phyloP scores from a whole-genome alignment of 2,329 filamentous ascomycete species.

The Aspergillus thermomutatus region DNA sequence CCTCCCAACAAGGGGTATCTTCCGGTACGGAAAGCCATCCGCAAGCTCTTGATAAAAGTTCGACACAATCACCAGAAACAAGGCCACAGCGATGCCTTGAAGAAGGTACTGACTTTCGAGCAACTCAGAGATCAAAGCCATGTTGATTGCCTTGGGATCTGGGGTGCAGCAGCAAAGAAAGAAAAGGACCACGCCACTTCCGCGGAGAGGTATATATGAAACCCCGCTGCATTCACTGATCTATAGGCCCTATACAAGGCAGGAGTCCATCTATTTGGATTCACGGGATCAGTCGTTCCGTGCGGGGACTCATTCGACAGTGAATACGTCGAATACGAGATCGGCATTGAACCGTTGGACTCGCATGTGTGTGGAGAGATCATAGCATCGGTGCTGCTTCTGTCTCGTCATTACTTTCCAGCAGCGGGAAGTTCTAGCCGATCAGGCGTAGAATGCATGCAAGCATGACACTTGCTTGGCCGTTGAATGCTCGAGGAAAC shows the following conservation, averaged over 20 bases:
- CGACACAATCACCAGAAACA: conserved; percentile 19
- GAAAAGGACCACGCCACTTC: background rate
- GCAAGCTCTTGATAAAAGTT: conserved; percentile 23
- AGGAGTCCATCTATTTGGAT: background rate
- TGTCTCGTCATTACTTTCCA: background rate
- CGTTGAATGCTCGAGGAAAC: background rate
- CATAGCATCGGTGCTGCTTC: background rate
- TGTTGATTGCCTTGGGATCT: conserved; percentile 2
- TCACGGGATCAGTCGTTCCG: background rate
- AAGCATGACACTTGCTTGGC: background rate
- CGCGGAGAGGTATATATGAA: background rate
- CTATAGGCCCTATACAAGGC: background rate
- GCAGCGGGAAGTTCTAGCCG: background rate
- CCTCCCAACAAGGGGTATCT: conserved; percentile 28
- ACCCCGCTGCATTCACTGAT: background rate
- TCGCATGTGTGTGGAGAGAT: background rate
- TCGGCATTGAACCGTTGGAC: background rate
- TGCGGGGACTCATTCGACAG: background rate
- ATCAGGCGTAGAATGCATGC: background rate
- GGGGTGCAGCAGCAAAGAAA: background rate
- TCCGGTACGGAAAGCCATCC: conserved; percentile 25
- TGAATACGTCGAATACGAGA: background rate
- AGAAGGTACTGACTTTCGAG: conserved; percentile 21
- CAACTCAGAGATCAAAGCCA: conserved; percentile 23
- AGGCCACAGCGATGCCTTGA: conserved; percentile 17